Percentiles rank a stretch among this genome's conserved stretches.
phyloP scores from a whole-genome alignment of 106 monocot genomes.

The Triglochin maritima region DNA sequence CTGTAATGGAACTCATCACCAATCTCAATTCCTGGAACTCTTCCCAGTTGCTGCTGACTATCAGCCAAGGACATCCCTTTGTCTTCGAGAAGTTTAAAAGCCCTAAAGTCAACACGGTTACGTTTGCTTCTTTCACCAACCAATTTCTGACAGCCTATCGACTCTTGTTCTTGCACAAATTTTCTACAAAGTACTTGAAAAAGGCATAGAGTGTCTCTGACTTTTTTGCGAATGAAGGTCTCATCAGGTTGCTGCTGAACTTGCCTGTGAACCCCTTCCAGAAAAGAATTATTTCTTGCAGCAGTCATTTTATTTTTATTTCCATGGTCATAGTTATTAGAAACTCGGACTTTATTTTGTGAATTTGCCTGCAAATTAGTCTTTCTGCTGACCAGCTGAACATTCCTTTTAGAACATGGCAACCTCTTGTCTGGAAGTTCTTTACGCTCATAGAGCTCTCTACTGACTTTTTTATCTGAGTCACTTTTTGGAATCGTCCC shows the following conservation, averaged over 20 bases:
- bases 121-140: background rate
- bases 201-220: constrained; percentile 3
- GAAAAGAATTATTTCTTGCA: background rate
- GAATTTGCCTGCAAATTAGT: too few relatives aligned
- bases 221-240: constrained; percentile 1
- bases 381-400: too few relatives aligned
- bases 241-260: background rate
- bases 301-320: background rate
- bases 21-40: constrained; percentile 47
- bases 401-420: too few relatives aligned
- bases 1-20: constrained; percentile 57
- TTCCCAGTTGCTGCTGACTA: constrained; percentile 22
- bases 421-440: too few relatives aligned
- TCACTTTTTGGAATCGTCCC: background rate
- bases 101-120: constrained; percentile 7
- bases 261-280: background rate
- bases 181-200: constrained; percentile 11
- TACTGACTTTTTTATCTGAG: too few relatives aligned
- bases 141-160: background rate
- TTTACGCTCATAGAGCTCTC: too few relatives aligned
- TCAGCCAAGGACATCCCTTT: background rate
- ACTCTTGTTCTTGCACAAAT: constrained; percentile 5
- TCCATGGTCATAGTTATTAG: too few relatives aligned
- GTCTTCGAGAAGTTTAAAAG: constrained; percentile 33
- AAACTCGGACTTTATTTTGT: too few relatives aligned